Conservation (phyloP, 495 filamentous ascomycete species). For the Penicillium silybi region DNA sequence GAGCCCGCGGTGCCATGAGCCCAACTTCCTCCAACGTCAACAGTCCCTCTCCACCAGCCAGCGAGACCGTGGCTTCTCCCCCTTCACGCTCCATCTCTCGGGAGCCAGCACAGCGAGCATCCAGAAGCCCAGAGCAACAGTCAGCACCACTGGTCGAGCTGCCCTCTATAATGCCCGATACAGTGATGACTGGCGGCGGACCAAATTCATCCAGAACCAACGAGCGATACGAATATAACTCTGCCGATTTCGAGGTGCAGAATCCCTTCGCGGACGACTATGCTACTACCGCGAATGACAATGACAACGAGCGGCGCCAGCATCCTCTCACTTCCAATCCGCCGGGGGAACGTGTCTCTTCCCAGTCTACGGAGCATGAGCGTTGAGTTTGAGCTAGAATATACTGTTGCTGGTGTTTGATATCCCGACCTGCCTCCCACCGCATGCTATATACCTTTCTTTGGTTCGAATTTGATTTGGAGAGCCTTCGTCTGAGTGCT, state of each 20-base stretch:
- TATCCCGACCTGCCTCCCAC: constrained; percentile 7
- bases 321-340: background rate
- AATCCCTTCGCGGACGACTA: constrained; percentile 44
- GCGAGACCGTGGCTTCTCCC: constrained; percentile 13
- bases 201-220: constrained; percentile 7
- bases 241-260: constrained; percentile 43
- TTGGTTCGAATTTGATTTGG: background rate
- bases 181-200: constrained; percentile 11
- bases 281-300: constrained; percentile 20
- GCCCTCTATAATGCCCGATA: constrained; percentile 1
- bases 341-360: constrained; percentile 2
- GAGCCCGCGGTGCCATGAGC: constrained; percentile 23
- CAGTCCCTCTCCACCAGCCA: constrained; percentile 16
- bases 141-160: constrained; percentile 5
- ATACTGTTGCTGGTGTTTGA: constrained; percentile 9
- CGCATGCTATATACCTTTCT: background rate
- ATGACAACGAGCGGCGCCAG: constrained; percentile 10
- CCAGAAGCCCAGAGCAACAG: background rate
- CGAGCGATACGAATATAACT: constrained; percentile 36
- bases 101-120: background rate
- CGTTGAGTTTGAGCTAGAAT: constrained; percentile 6
- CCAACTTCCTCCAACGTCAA: constrained; percentile 16
- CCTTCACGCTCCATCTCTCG: background rate
- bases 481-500: background rate
- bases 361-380: constrained; percentile 15